Evolutionary conservation across 2,329 filamentous ascomycete species (phyloP), one percentile per base, ranked within the genome.

Genomic region (Xylaria sp.): DNA sequence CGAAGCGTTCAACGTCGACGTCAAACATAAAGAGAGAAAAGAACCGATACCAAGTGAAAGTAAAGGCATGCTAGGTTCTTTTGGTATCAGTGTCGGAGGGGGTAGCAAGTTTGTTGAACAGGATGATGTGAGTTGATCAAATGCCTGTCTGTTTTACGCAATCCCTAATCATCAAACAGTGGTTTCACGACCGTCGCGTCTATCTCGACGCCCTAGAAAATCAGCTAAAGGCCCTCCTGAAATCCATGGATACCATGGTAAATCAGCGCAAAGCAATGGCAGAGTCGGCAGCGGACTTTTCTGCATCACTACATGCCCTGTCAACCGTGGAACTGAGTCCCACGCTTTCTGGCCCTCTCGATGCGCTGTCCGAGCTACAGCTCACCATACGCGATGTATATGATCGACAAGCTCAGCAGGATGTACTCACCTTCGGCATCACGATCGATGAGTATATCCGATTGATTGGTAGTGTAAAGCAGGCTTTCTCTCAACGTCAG

Each of bases 401-500:
- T 75, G 93, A 97, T 71, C 91, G 95, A 21, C 95, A 99, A 78
- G 95, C 95, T 11, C 93, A 97, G 78, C 95, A 99, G 76, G 95
- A 99, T 74, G 90, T 98, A 33, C 84, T 99, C 54, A 99, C 95
- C 0, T 88, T 99, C 67, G 95, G 95, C 38, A 98, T 98, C 73
- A 96, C 96, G 45, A 94, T 99, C 66, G 95, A 99, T 68, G 95
- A 99, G 78, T 99, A 99, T 78, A 96, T 99, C 70, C 92, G 95
- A 4, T 80, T 99, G 45, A 98, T 99, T 70, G 92, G 93, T 33
- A 96, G 92, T 58, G 92, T 98, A 64, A 99, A 99, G 82, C 92
- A 90, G 65, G 92, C 95, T 0, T 99, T 99, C 74, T 80, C 85
- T 37, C 94, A 97, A 77, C 89, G 95, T 60, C 95, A 99, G 76